phyloP scores from a whole-genome alignment of 106 monocot genomes.

The Phalaenopsis equestris region DNA sequence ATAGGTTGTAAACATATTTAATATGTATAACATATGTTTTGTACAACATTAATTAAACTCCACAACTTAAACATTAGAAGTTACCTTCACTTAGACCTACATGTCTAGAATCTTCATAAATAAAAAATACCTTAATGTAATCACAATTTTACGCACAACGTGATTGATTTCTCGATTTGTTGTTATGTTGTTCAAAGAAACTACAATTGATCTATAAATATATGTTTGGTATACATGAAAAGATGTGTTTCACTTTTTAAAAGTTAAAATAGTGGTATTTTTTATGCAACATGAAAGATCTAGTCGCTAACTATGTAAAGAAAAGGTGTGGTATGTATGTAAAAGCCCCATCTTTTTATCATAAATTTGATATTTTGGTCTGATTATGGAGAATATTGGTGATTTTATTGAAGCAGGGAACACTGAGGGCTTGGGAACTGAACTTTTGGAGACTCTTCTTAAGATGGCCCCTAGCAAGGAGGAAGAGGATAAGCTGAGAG shows the following conservation, averaged over 20 bases:
- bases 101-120: background rate
- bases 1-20: too few relatives aligned
- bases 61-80: background rate
- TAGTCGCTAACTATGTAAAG: too few relatives aligned
- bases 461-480: conserved; percentile 94
- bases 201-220: too few relatives aligned
- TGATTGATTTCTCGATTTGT: background rate
- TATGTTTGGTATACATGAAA: too few relatives aligned
- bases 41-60: background rate
- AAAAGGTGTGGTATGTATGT: too few relatives aligned
- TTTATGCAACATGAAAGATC: too few relatives aligned
- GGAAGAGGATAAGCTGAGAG: conserved; percentile 78
- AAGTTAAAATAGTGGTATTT: too few relatives aligned
- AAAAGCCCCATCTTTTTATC: too few relatives aligned
- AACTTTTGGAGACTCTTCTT: conserved; percentile 76
- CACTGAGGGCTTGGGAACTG: conserved; percentile 60
- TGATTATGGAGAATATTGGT: background rate
- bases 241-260: too few relatives aligned
- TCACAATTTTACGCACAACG: background rate
- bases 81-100: too few relatives aligned
- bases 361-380: background rate
- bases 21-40: too few relatives aligned
- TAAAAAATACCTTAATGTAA: background rate
- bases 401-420: conserved; percentile 43
- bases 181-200: background rate